phyloP scores from a whole-genome alignment of 2,329 filamentous ascomycete genomes.

The Neonectria coccinea region DNA sequence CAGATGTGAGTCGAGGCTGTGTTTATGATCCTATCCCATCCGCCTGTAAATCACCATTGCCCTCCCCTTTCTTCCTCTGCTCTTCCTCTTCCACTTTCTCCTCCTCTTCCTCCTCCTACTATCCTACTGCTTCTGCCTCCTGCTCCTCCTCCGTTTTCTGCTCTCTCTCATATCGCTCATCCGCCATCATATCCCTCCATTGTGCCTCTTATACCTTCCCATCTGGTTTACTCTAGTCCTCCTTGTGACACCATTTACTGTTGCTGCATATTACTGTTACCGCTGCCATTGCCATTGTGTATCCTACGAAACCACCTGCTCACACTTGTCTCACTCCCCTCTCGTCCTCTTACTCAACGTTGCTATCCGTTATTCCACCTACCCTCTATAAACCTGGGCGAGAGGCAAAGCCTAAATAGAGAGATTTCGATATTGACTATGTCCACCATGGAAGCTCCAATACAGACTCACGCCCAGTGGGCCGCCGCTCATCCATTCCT shows the following conservation, averaged over 20 bases:
- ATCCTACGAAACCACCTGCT: slow-evolving; percentile 18
- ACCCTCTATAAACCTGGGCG: slow-evolving; percentile 1
- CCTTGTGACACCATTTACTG: slow-evolving; percentile 27
- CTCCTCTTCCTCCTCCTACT: slow-evolving; percentile 8
- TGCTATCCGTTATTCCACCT: neutral
- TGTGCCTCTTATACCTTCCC: slow-evolving; percentile 13
- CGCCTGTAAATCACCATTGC: slow-evolving; percentile 35
- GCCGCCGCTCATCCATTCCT: slow-evolving; percentile 41
- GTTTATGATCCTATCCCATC: slow-evolving; percentile 10
- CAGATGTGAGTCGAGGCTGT: slow-evolving; percentile 25
- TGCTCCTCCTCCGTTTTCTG: slow-evolving; percentile 19
- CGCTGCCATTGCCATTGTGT: slow-evolving; percentile 22
- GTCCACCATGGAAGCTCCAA: slow-evolving; percentile 43
- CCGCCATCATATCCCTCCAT: slow-evolving; percentile 8
- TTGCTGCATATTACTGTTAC: neutral
- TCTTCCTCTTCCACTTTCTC: slow-evolving; percentile 6
- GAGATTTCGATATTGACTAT: slow-evolving; percentile 32
- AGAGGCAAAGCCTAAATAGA: slow-evolving; percentile 5
- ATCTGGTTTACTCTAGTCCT: slow-evolving; percentile 21
- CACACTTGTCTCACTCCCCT: slow-evolving; percentile 4
- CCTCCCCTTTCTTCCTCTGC: slow-evolving; percentile 9
- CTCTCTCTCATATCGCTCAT: slow-evolving; percentile 20
- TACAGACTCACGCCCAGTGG: slow-evolving; percentile 40
- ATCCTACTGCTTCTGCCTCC: neutral
- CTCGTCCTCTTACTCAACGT: neutral